phyloP scores from a whole-genome alignment of 805 yeast species.

The Barnettozyma sp. region DNA sequence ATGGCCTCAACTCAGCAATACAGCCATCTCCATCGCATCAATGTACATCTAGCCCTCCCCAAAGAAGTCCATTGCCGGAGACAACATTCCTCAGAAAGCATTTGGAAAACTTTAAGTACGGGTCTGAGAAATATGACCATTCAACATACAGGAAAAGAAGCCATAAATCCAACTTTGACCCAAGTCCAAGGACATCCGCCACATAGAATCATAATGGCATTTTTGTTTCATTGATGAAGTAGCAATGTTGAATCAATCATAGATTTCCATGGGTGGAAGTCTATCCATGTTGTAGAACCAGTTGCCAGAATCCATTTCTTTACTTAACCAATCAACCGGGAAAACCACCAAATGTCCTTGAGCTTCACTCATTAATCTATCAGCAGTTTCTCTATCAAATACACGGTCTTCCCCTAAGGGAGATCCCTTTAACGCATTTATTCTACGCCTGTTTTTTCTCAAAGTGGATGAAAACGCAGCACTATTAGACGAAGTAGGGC shows the following conservation, averaged over 20 bases:
- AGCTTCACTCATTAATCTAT: conserved; percentile 58
- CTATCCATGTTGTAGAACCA: conserved; percentile 95
- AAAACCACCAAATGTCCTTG: conserved; percentile 88
- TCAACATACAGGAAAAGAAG: no score
- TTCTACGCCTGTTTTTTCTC: conserved; percentile 27
- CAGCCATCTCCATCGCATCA: neutral
- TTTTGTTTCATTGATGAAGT: neutral
- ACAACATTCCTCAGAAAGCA: conserved; percentile 7
- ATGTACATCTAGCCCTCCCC: neutral
- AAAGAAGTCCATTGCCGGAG: conserved; percentile 3
- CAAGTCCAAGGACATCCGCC: conserved; percentile 7
- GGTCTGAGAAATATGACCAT: no score
- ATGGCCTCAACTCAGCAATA: no score
- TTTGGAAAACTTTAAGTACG: conserved; percentile 7
- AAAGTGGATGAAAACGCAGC: neutral
- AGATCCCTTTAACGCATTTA: conserved; percentile 30
- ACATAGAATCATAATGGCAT: neutral
- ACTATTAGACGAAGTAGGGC: conserved; percentile 2
- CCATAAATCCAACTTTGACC: conserved; percentile 5
- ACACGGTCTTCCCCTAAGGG: conserved; percentile 39
- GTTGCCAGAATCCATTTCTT: conserved; percentile 83
- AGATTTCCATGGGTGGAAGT: conserved; percentile 91
- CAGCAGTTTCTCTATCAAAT: conserved; percentile 71
- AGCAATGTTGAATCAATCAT: conserved; percentile 42
- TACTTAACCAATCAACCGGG: conserved; percentile 84